Conservation (phyloP, 352 stramenopile genomes). For the Globisporangium polare region DNA sequence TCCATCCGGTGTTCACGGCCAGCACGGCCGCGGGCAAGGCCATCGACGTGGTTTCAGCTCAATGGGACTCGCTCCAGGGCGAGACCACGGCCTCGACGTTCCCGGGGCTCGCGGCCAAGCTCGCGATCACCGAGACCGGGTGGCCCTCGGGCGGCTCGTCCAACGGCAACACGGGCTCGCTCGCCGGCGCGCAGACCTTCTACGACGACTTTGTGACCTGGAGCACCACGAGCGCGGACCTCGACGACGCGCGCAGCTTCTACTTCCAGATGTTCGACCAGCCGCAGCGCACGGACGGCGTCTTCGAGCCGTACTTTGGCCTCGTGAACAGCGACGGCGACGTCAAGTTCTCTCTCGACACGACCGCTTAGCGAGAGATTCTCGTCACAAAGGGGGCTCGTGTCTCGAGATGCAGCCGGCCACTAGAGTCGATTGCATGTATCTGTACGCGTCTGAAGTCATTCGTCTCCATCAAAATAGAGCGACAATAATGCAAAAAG, state of each 20-base stretch:
- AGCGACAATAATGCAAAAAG: neutral
- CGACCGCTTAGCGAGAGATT: neutral
- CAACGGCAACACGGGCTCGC: conserved; percentile 40
- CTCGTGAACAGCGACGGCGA: conserved; percentile 30
- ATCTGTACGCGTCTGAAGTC: neutral
- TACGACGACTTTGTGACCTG: conserved; percentile 36
- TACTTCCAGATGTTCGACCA: conserved; percentile 71
- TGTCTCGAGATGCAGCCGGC: neutral
- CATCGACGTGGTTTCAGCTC: conserved; percentile 32
- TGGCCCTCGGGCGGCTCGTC: conserved; percentile 44
- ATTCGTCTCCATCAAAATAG: neutral
- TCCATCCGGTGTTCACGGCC: conserved; percentile 58
- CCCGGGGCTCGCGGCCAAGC: conserved; percentile 39
- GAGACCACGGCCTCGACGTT: conserved; percentile 32
- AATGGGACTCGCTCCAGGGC: conserved; percentile 43
- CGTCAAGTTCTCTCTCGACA: conserved; percentile 35
- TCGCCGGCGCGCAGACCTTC: conserved; percentile 34
- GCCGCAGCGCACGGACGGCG: conserved; percentile 32
- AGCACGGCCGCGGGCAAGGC: conserved; percentile 28
- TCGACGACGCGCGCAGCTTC: conserved; percentile 32
- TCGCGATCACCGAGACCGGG: conserved; percentile 56
- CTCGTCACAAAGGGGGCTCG: neutral
- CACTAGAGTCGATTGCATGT: neutral
- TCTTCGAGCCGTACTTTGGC: conserved; percentile 51
- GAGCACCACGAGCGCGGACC: conserved; percentile 14